Evolutionary conservation across 2,329 filamentous ascomycete species (phyloP), one percentile per base, ranked within the genome.

Genomic region (Fusarium sarcochroum): DNA sequence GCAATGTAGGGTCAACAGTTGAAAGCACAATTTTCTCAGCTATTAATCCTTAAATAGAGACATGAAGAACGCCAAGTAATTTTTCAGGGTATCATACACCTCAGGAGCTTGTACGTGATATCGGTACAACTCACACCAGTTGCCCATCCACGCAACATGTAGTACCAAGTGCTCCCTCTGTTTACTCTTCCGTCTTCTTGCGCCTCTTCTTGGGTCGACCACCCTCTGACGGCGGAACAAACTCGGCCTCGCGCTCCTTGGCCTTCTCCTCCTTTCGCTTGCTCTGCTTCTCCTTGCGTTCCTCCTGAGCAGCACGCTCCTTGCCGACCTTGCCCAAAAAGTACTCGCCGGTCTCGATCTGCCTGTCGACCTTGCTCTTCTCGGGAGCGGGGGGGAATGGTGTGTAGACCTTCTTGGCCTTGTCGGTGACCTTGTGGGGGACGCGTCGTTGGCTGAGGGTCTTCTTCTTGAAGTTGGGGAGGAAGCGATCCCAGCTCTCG

Each of bases 261-360:
- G 91, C 87, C 86, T 93, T 97, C 79, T 97, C 93, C 69, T 91
- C 91, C 85, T 94, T 95, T 84, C 94, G 95, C 80, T 89, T 86
- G 80, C 89, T 91, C 83, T 97, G 94, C 80, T 91, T 90, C 79
- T 97, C 93, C 76, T 93, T 87, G 70, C 93, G 86, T 76, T 93
- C 92, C 77, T 95, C 91, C 80, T 92, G 90, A 46, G 86, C 89
- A 55, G 90, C 91, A 64, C 94, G 87, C 76, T 97, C 93, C 86
- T 97, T 97, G 63, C 93, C 94, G 76, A 94, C 90, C 85, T 97
- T 97, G 76, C 91, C 90, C 77, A 99, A 81, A 80, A 98, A 98
- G 83, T 97, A 99, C 83, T 98, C 95, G 82, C 96, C 95, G 74
- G 89, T 94, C 85, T 99, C 96, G 83, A 99, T 97, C 86, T 99